These are phyloP conservation scores for Penicillium parvum DNA, from an alignment of 495 filamentous ascomycete genomes.

Conservation along the genomic window DNA sequence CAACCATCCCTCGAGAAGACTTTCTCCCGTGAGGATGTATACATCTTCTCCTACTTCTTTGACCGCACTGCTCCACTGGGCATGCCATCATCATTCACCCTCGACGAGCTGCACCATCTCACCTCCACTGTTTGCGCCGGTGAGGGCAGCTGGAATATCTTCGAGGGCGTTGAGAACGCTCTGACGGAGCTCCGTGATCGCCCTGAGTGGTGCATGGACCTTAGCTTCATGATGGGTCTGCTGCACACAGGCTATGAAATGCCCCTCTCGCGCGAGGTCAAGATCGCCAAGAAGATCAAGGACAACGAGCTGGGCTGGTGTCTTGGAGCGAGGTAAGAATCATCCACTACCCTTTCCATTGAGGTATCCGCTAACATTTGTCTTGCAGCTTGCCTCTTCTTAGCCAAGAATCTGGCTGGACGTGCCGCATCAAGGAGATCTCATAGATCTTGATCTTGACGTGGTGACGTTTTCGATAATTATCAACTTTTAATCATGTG, in stretches of 20 bases:
- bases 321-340: slow-evolving; percentile 79
- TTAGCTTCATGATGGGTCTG: slow-evolving; percentile 91
- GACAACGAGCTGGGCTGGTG: slow-evolving; percentile 97
- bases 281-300: slow-evolving; percentile 98
- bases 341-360: not conserved
- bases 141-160: slow-evolving; percentile 69
- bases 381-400: slow-evolving; percentile 65
- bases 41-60: slow-evolving; percentile 96
- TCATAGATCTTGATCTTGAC: slow-evolving; percentile 35
- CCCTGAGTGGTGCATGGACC: slow-evolving; percentile 87
- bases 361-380: slow-evolving; percentile 25
- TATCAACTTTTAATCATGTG: slow-evolving; percentile 26
- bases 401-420: slow-evolving; percentile 69
- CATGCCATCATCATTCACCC: slow-evolving; percentile 92
- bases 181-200: slow-evolving; percentile 66
- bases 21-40: slow-evolving; percentile 86
- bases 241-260: slow-evolving; percentile 97
- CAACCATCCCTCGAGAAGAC: slow-evolving; percentile 92
- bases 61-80: slow-evolving; percentile 88
- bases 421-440: slow-evolving; percentile 65
- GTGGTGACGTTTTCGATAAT: slow-evolving; percentile 16
- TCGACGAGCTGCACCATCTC: slow-evolving; percentile 80
- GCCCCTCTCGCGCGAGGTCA: slow-evolving; percentile 91
- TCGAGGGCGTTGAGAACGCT: slow-evolving; percentile 67
- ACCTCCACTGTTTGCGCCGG: slow-evolving; percentile 81